Conservation (phyloP, 257 asterid species). For the Misopates orontium region DNA sequence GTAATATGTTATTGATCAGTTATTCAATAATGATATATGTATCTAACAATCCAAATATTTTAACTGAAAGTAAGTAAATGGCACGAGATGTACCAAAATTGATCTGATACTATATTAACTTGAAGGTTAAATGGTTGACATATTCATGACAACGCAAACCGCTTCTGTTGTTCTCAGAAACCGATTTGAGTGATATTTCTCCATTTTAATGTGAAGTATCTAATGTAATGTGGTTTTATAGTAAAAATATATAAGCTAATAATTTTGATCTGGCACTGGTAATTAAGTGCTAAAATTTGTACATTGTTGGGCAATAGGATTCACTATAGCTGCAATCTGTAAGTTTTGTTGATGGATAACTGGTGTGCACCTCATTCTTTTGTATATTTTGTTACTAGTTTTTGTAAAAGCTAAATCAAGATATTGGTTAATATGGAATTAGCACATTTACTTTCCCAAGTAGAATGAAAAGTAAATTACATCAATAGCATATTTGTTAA, state of each 20-base stretch:
- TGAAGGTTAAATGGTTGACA: slow-evolving; percentile 6
- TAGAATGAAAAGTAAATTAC: slow-evolving; percentile 1
- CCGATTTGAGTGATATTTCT: not conserved
- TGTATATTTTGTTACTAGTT: not conserved
- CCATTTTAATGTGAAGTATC: slow-evolving; percentile 2
- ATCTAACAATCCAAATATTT: not conserved
- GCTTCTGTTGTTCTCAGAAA: not conserved
- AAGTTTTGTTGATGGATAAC: not conserved
- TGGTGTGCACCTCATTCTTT: not conserved
- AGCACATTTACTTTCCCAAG: not conserved
- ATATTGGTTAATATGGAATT: slow-evolving; percentile 18
- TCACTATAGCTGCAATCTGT: not conserved
- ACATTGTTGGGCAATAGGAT: not conserved
- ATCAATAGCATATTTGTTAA: not conserved
- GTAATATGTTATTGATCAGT: not conserved
- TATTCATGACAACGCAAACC: not conserved
- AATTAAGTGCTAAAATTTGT: not conserved
- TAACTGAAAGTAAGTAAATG: not conserved
- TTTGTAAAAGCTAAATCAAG: slow-evolving; percentile 11
- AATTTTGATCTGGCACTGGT: slow-evolving; percentile 9
- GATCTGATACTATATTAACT: not conserved
- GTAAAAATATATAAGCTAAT: not conserved
- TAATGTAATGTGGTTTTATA: not conserved
- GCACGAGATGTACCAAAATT: not conserved
- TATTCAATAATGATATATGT: not conserved